Evolutionary conservation across 1,284 basidiomycete species (phyloP).

Genomic region (Mycena sp.): DNA sequence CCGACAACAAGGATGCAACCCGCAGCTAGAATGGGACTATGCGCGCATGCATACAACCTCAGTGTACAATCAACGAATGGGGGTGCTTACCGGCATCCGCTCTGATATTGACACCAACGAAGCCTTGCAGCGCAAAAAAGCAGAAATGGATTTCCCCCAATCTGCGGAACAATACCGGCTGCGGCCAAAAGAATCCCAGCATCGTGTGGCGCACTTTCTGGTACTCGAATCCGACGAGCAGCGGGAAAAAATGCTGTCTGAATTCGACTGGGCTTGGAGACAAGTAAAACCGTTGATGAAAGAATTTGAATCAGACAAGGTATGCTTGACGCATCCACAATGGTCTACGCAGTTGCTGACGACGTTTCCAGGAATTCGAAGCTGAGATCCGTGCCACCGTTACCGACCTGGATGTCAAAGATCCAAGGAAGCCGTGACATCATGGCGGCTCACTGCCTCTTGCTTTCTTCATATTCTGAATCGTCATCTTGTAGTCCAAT

Average conservation of each 20-base stretch:
- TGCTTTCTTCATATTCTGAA: neutral
- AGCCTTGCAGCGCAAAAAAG: constrained; percentile 51
- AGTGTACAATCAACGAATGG: neutral
- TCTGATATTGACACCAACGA: constrained; percentile 11
- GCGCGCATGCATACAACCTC: neutral
- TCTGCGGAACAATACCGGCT: constrained; percentile 55
- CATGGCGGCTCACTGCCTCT: neutral
- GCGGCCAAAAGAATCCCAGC: constrained; percentile 55
- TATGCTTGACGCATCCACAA: constrained; percentile 6
- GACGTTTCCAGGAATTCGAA: constrained; percentile 18
- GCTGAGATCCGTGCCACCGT: constrained; percentile 6
- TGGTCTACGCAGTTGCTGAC: neutral
- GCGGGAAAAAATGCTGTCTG: constrained; percentile 58
- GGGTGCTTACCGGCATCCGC: neutral
- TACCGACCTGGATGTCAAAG: neutral
- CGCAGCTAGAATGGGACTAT: constrained; percentile 6
- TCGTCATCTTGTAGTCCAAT: no score
- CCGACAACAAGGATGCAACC: neutral
- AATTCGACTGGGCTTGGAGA: constrained; percentile 63
- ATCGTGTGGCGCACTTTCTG: constrained; percentile 63
- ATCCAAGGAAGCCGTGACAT: constrained; percentile 20
- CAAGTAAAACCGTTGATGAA: constrained; percentile 53
- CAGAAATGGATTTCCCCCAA: constrained; percentile 61
- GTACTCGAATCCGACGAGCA: constrained; percentile 41
- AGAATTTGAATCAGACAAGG: constrained; percentile 51